Evolutionary conservation across 148 eudicot species (phyloP).

Genomic region (Persicaria maculosa): DNA sequence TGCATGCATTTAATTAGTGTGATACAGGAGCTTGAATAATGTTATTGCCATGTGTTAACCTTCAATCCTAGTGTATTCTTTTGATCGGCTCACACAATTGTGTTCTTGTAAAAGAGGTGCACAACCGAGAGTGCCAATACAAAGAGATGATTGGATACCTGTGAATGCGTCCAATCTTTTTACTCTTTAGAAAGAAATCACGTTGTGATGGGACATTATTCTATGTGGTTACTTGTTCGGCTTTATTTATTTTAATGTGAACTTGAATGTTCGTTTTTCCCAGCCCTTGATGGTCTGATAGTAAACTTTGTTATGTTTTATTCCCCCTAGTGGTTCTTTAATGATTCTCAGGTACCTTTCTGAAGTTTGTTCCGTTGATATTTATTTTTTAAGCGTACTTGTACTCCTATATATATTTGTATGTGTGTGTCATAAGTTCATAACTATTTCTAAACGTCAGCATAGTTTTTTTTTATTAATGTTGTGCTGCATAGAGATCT

Average conservation of each 20-base stretch:
- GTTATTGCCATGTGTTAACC: background rate
- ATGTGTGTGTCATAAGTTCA: background rate
- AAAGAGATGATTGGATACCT: background rate
- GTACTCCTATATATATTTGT: background rate
- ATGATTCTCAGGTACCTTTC: background rate
- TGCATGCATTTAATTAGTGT: background rate
- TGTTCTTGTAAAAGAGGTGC: background rate
- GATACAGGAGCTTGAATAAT: background rate
- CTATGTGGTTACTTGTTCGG: background rate
- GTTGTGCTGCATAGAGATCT: no score
- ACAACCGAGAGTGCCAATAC: background rate
- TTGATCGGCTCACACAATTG: background rate
- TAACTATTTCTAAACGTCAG: background rate
- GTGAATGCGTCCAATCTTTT: background rate
- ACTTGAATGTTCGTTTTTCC: background rate
- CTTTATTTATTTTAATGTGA: background rate
- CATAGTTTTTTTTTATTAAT: no score
- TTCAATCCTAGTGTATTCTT: background rate
- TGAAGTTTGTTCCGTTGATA: background rate
- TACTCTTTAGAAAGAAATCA: background rate
- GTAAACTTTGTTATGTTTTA: background rate
- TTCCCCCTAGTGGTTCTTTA: background rate
- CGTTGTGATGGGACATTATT: background rate
- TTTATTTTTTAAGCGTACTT: background rate
- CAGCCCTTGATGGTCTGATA: background rate